Conservation (phyloP, 1,284 basidiomycete species). For the Meira nashicola region DNA sequence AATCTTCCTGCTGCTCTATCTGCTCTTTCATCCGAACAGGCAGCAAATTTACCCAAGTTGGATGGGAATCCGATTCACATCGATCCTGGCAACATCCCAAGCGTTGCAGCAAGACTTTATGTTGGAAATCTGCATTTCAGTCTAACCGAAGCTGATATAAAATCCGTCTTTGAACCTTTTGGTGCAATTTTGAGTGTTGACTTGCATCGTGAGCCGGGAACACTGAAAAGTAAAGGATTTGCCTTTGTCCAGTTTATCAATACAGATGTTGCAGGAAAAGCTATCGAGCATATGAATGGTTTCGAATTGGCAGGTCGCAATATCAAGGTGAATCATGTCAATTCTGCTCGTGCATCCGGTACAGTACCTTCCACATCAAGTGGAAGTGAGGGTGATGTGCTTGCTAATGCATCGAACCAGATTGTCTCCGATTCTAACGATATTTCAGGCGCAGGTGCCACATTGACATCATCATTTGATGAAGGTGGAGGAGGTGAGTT, state of each 20-base stretch:
- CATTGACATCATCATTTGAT: conserved; percentile 38
- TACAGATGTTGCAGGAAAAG: conserved; percentile 86
- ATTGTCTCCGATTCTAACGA: neutral
- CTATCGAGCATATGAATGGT: conserved; percentile 94
- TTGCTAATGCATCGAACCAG: neutral
- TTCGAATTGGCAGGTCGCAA: conserved; percentile 92
- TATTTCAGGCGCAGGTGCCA: conserved; percentile 7
- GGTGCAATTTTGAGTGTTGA: conserved; percentile 97
- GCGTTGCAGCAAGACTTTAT: conserved; percentile 70
- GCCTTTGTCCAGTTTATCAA: conserved; percentile 84
- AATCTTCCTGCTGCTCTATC: conserved; percentile 15
- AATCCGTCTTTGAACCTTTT: conserved; percentile 97
- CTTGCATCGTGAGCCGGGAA: conserved; percentile 81
- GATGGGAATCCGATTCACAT: conserved; percentile 10
- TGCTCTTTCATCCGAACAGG: conserved; percentile 12
- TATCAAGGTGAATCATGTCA: conserved; percentile 47
- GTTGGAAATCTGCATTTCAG: conserved; percentile 95
- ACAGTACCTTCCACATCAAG: neutral
- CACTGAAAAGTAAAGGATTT: conserved; percentile 93
- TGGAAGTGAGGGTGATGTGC: conserved; percentile 2
- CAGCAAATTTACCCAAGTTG: conserved; percentile 9
- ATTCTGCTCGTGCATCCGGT: conserved; percentile 27
- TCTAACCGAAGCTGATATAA: conserved; percentile 89
- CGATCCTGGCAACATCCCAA: conserved; percentile 22
- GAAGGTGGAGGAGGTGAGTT: conserved; percentile 41